Evolutionary conservation across 371 early-diverging fungal genomes (phyloP), one percentile per base, ranked within the genome.

Genomic region (Catenaria anguillulae): DNA sequence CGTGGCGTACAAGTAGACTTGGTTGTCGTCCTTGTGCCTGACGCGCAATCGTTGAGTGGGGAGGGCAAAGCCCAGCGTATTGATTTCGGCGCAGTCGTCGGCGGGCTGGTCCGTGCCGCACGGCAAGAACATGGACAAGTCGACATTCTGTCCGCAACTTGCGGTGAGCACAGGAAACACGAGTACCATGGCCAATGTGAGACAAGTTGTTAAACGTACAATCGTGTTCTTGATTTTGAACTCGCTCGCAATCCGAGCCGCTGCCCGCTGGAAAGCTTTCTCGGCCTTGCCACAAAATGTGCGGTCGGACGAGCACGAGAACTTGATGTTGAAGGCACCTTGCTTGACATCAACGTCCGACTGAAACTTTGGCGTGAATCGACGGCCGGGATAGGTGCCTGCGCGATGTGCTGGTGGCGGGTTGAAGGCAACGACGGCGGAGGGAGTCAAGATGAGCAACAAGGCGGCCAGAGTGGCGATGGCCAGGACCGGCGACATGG

Each of bases 1-100:
- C 43, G 58, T 58, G 35, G 58, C 36, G 34, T 36, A 58, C 24
- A 58, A 36, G 58, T 58, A 58, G 21, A 31, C 36, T 19, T 34
- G n/a, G 13, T 21, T 19, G 42, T 58, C 43, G 24, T 36, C 36
- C 15, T 58, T 58, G 10, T 40, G 42, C 29, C 4, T 36, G 35
- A 58, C 43, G 17, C 19, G 33, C 4, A 34, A 26, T 24, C 58
- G 58, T 31, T 58, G 58, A 15, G 58, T 42, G 24, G 58, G 58
- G 29, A 58, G 1, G 24, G 58, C 58, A 26, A n/a, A 58, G 0
- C 58, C 58, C 19, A 58, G 42, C 36, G 42, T 40, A 15, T 8
- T 40, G 34, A 24, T 10, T 21, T 58, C 40, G 21, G n/a, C 26
- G 42, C 58, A 58, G 15, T 8, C 10, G 5, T 19, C 35, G 2